A percentile compares a stretch with the other conserved stretches of the same genome.
phyloP scores from a whole-genome alignment of 2,329 filamentous ascomycete genomes.

The Decorospora gaudefroyi region DNA sequence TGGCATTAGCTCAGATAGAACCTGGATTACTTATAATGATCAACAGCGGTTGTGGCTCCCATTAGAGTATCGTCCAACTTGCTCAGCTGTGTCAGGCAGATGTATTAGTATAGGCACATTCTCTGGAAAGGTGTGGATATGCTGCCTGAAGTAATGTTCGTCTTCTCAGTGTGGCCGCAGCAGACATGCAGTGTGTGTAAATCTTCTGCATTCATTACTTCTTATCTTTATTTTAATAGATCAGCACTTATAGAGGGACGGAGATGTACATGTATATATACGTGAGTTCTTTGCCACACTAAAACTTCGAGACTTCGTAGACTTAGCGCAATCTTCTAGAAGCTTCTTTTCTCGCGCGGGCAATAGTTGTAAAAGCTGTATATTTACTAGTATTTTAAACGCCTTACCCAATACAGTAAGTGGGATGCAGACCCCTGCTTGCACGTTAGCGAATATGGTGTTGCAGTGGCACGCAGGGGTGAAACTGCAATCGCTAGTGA shows the following conservation, averaged over 20 bases:
- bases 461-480: too few relatives aligned
- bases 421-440: too few relatives aligned
- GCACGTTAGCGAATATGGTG: too few relatives aligned
- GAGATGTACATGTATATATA: slow-evolving; percentile 3
- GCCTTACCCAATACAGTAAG: too few relatives aligned
- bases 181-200: background rate
- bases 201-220: background rate
- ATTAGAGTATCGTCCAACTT: slow-evolving; percentile 3
- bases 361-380: too few relatives aligned
- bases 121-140: slow-evolving; percentile 1
- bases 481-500: too few relatives aligned
- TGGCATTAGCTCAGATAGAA: slow-evolving; percentile 1
- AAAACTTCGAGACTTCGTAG: slow-evolving; percentile 1
- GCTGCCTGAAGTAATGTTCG: background rate
- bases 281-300: background rate
- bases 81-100: slow-evolving; percentile 1
- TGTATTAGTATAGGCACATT: slow-evolving; percentile 2
- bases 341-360: too few relatives aligned
- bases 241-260: slow-evolving; percentile 3
- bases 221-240: background rate
- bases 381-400: too few relatives aligned
- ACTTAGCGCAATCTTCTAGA: too few relatives aligned
- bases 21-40: slow-evolving; percentile 1
- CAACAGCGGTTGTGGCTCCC: slow-evolving; percentile 6
- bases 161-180: background rate